Evolutionary conservation across 1,284 basidiomycete species (phyloP).

Genomic region (Waitea zeae): DNA sequence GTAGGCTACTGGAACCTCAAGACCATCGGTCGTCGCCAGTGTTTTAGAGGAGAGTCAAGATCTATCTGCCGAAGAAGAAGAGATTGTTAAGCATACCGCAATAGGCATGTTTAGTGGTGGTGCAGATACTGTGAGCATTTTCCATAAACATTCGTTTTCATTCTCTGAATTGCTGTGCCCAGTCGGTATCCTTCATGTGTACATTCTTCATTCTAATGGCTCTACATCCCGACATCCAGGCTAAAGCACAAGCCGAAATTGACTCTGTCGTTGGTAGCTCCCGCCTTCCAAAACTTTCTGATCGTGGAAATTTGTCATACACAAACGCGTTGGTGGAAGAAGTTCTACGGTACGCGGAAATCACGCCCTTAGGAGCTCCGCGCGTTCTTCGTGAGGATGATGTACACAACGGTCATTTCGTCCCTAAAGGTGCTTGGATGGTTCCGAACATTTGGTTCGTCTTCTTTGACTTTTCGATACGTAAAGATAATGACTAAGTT

Average conservation of each 20-base stretch:
- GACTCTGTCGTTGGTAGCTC: slow-evolving; percentile 17
- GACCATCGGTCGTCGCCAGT: too few relatives aligned
- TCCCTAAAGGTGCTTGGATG: slow-evolving; percentile 9
- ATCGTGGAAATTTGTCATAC: slow-evolving; percentile 17
- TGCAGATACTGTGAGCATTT: too few relatives aligned
- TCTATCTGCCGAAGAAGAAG: too few relatives aligned
- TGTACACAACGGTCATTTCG: slow-evolving; percentile 8
- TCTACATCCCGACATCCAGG: slow-evolving; percentile 14
- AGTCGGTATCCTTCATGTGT: too few relatives aligned
- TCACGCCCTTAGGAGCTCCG: slow-evolving; percentile 8
- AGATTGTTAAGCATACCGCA: too few relatives aligned
- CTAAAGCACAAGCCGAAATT: slow-evolving; percentile 17
- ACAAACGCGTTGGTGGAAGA: slow-evolving; percentile 19
- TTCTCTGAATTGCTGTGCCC: too few relatives aligned
- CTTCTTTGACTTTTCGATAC: background rate
- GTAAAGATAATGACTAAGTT: too few relatives aligned
- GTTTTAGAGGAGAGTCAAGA: too few relatives aligned
- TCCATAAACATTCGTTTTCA: too few relatives aligned
- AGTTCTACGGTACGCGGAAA: slow-evolving; percentile 10
- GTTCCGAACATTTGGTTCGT: slow-evolving; percentile 10
- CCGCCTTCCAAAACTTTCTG: slow-evolving; percentile 16
- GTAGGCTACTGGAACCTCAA: too few relatives aligned
- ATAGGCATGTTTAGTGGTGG: too few relatives aligned
- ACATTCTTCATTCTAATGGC: slow-evolving; percentile 16
- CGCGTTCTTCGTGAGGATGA: slow-evolving; percentile 6